Conservation (phyloP, 768 basidiomycete genomes). For the Galerina marginata region DNA sequence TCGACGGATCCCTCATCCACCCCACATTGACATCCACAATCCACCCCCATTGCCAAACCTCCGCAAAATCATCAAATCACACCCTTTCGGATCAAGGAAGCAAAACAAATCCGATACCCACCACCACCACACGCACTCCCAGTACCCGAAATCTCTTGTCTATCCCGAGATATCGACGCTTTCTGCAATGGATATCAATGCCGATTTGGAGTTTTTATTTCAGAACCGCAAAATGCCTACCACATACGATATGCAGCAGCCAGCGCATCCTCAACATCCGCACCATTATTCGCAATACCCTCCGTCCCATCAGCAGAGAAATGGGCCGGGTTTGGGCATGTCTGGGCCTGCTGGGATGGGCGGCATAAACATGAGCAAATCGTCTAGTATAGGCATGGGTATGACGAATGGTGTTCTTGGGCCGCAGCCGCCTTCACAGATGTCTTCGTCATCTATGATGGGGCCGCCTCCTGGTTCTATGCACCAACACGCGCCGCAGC, state of each 20-base stretch:
- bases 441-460: conserved; percentile 15
- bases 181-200: conserved; percentile 50
- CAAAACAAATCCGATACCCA: conserved; percentile 30
- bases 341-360: not conserved
- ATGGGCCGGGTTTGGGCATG: conserved; percentile 11
- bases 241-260: conserved; percentile 24
- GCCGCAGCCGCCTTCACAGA: conserved; percentile 11
- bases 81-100: conserved; percentile 48
- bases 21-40: conserved; percentile 41
- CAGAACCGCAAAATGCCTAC: conserved; percentile 40
- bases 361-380: conserved; percentile 12
- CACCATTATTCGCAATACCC: conserved; percentile 17
- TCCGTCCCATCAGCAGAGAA: conserved; percentile 7
- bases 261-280: conserved; percentile 11
- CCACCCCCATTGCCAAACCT: conserved; percentile 61
- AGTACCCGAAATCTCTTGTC: conserved; percentile 34
- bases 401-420: conserved; percentile 23
- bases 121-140: conserved; percentile 24
- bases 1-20: conserved; percentile 64
- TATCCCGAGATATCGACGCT: conserved; percentile 56
- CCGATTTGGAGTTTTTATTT: conserved; percentile 60
- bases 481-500: conserved; percentile 14
- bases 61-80: conserved; percentile 67
- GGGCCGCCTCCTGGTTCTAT: conserved; percentile 20
- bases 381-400: conserved; percentile 21